Percentiles rank a stretch among this genome's conserved stretches.
Evolutionary conservation across 225 moss, liverwort and hornwort species (phyloP).

Genomic region (Pseudisothecium myosuroides): DNA sequence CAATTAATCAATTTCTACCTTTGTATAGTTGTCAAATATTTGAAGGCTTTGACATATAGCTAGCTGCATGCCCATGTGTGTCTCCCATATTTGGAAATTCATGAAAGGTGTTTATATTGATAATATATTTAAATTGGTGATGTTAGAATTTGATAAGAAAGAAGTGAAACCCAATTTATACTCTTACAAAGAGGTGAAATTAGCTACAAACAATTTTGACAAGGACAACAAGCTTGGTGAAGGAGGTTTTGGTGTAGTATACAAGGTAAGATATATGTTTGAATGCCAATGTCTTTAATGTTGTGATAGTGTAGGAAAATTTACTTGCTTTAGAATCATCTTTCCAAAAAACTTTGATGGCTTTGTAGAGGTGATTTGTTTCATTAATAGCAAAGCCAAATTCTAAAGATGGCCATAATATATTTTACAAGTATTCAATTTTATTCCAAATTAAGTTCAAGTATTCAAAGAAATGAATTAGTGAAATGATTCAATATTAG

Average conservation of each 20-base stretch:
- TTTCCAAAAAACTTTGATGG: neutral
- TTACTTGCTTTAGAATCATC: neutral
- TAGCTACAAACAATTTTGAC: neutral
- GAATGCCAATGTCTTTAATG: neutral
- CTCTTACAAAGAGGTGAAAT: neutral
- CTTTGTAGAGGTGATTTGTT: neutral
- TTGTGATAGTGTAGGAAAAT: neutral
- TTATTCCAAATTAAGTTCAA: neutral
- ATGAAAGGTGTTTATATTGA: no score
- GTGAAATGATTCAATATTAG: neutral
- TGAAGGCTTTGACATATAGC: rapidly evolving
- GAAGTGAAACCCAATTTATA: neutral
- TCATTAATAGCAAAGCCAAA: neutral
- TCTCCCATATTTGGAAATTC: rapidly evolving
- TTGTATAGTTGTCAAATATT: neutral
- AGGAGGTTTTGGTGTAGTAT: neutral
- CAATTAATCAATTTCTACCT: rapidly evolving
- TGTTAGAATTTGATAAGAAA: neutral
- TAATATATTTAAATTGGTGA: neutral
- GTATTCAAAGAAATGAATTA: neutral
- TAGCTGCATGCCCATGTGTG: rapidly evolving
- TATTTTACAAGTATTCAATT: neutral
- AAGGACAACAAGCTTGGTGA: neutral
- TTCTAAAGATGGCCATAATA: neutral
- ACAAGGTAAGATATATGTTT: neutral